Base-by-base conservation (phyloP, 2,329 filamentous ascomycete genomes). In the Fusarium papillatum region DNA sequence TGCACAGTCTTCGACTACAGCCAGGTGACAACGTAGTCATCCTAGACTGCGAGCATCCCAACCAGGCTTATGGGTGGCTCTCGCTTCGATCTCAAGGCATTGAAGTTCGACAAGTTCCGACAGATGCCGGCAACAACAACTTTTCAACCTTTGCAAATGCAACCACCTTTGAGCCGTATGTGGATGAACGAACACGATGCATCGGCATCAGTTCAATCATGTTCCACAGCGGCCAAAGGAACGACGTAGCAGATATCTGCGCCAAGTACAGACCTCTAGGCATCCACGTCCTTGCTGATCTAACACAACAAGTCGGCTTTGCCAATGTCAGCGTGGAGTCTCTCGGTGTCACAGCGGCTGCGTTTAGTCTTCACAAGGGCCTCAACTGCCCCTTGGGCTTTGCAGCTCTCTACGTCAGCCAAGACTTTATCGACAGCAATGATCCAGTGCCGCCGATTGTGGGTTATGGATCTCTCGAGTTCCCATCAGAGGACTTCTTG, bases 231-330 rank as follows among this genome's bases (percentile, higher is more conserved):
- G 82, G 82, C 7, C 81, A 82, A 71, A 66, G 66, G n/a, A 81
- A 83, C 71, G 79, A 83, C 63, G 75, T 83, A 0, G 73, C 73
- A 7, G 74, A 74, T 16, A 79, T 84, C 38, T 81, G 80, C 60
- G 72, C 66, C 14, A 68, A 53, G 7, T 82, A 76, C 43, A 65
- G 81, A 13, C 78, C 76, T 0, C 50, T 65, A 10, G 81, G 81
- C 1, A 80, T 83, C 13, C 81, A 83, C 24, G 78, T 84, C 4
- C 74, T 84, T 1, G 80, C 75, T 1, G 82, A 83, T 63, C 11
- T 80, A 4, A 81, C 82, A 2, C 82, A 83, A 70, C 81, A 82
- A 10, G 81, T 82, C 16, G 84, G 84, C 1, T 81, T 85, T 24
- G 69, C 78, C 0, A 62, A 64, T 3, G 69, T 85, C 22, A 80